phyloP scores from a whole-genome alignment of 2,329 filamentous ascomycete genomes.

The Pezicula radicicola region DNA sequence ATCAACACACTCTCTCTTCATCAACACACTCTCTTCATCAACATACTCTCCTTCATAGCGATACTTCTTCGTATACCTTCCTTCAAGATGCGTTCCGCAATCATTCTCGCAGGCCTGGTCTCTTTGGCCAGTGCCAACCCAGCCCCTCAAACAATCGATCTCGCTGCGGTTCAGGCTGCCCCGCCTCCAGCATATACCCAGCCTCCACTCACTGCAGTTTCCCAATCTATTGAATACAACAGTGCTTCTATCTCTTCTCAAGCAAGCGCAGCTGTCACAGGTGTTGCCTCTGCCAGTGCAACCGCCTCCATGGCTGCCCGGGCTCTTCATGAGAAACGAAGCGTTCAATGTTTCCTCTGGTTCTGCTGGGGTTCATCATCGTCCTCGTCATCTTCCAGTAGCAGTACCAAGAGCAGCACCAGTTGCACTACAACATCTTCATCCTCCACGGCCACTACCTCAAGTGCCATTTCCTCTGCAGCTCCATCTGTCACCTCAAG shows the following conservation, averaged over 20 bases:
- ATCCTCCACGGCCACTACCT: not conserved
- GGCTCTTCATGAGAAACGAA: not conserved
- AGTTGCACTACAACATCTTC: not conserved
- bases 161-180: conserved; percentile 10
- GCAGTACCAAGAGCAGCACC: not conserved
- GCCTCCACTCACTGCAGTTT: not conserved
- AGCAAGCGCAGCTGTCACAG: conserved; percentile 16
- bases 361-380: not conserved
- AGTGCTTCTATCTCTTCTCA: conserved; percentile 11
- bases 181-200: conserved; percentile 5
- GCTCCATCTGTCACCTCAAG: not conserved
- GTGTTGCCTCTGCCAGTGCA: conserved; percentile 11
- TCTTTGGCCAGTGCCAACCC: conserved; percentile 5
- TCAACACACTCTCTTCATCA: no score
- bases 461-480: not conserved
- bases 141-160: conserved; percentile 6
- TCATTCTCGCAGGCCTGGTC: conserved; percentile 10
- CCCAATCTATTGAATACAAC: conserved; percentile 1
- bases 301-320: conserved; percentile 2
- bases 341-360: not conserved
- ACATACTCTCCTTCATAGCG: no score
- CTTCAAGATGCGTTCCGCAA: conserved; percentile 6
- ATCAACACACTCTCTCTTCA: no score
- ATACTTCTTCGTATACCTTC: not conserved
- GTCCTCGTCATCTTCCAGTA: not conserved